phyloP scores from a whole-genome alignment of 1,139 yeast species.

The Kluyveromyces marxianus region DNA sequence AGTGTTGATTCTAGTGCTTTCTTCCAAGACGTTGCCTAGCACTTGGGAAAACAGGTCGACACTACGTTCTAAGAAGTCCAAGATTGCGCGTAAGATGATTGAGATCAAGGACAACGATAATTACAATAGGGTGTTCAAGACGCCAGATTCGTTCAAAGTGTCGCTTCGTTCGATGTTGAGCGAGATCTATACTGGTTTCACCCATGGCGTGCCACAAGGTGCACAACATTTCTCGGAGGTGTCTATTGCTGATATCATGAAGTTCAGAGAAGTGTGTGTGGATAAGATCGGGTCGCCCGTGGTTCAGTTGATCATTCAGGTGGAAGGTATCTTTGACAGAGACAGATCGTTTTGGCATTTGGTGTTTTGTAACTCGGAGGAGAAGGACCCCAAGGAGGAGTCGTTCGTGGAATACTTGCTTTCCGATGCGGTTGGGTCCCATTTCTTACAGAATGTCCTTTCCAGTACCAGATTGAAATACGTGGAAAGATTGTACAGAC shows the following conservation, averaged over 20 bases:
- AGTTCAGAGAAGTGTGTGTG: conserved; percentile 65
- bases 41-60: conserved; percentile 65
- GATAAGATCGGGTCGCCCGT: conserved; percentile 85
- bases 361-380: conserved; percentile 37
- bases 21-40: conserved; percentile 79
- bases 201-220: conserved; percentile 24
- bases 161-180: conserved; percentile 43
- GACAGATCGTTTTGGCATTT: conserved; percentile 62
- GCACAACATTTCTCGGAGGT: conserved; percentile 21
- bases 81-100: conserved; percentile 88
- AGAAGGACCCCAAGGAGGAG: conserved; percentile 57
- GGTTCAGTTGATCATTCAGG: conserved; percentile 65
- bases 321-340: conserved; percentile 75
- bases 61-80: conserved; percentile 77
- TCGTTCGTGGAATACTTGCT: conserved; percentile 77
- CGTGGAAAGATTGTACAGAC: conserved; percentile 59
- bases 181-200: conserved; percentile 36
- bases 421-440: conserved; percentile 87
- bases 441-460: conserved; percentile 69
- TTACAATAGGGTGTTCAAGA: conserved; percentile 58
- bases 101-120: conserved; percentile 74
- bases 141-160: conserved; percentile 65
- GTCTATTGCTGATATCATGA: conserved; percentile 29
- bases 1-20: conserved; percentile 56
- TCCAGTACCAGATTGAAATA: conserved; percentile 60